Evolutionary conservation across 371 early-diverging fungal species (phyloP).

Genomic region (Syncephalastrum racemosum): DNA sequence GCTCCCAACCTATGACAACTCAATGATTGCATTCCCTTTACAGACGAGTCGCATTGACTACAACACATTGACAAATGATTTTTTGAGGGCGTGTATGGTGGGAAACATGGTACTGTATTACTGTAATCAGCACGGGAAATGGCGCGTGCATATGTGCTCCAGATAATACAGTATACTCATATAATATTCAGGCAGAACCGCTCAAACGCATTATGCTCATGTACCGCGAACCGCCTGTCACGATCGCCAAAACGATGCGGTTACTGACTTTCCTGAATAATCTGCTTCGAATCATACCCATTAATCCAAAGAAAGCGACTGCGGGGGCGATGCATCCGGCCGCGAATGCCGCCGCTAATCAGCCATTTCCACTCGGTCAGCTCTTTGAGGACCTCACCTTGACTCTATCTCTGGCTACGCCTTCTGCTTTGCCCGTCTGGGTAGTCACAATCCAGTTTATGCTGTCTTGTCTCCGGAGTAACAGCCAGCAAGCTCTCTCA

Average conservation of each 20-base stretch:
- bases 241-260: conserved; percentile 36
- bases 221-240: conserved; percentile 44
- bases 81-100: conserved; percentile 34
- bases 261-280: conserved; percentile 45
- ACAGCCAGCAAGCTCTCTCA: conserved; percentile 25
- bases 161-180: not conserved
- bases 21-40: conserved; percentile 22
- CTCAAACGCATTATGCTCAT: conserved; percentile 40
- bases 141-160: not conserved
- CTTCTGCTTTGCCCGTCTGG: conserved; percentile 28
- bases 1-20: conserved; percentile 21
- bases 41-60: conserved; percentile 34
- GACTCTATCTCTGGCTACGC: conserved; percentile 28
- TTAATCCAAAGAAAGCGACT: conserved; percentile 14
- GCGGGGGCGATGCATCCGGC: not conserved
- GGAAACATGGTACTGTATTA: conserved; percentile 26
- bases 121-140: not conserved
- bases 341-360: conserved; percentile 1
- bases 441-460: conserved; percentile 44
- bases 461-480: conserved; percentile 39
- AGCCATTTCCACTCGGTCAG: conserved; percentile 35
- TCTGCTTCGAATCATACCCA: conserved; percentile 27
- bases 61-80: conserved; percentile 33
- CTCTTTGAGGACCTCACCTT: conserved; percentile 40
- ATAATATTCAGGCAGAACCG: conserved; percentile 33